Base-by-base conservation (phyloP, 2,329 filamentous ascomycete genomes). In the Emergomyces africanus region DNA sequence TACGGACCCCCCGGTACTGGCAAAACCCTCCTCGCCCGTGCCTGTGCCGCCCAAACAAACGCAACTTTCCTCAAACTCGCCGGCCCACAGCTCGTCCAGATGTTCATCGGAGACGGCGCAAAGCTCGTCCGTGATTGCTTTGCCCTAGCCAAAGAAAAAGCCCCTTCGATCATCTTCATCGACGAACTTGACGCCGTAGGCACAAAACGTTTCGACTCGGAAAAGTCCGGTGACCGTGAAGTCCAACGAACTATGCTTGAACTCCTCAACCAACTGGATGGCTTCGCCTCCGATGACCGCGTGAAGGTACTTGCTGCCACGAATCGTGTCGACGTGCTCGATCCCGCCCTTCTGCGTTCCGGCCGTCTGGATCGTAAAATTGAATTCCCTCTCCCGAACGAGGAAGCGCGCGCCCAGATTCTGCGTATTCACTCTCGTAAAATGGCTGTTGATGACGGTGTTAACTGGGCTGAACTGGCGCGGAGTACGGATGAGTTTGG, bases 201-300 rank as follows among this genome's bases (percentile, higher is more conserved):
- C 66, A 97, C 92, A 58, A 97, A 97, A 78, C 92, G 94, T 70
- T 99, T 99, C 78, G 94, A 99, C 74, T 95, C 89, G 66, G 91
- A 97, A 72, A 99, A 97, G 81, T 94, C 88, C 61, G 94, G 94
- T 77, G 94, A 99, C 74, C 84, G 94, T 74, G 94, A 99, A 78
- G 94, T 99, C 49, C 94, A 99, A 78, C 85, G 94, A 73, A 99
- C 94, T 60, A 99, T 99, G 95, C 80, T 99, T 78, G 94, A 99
- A 75, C 83, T 99, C 59, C 87, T 99, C 64, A 99, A 99, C 78
- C 94, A 99, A 78, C 85, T 99, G 1, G 94, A 99, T 71, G 94
- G 94, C 58, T 99, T 99, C 71, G 95, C 94, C 0, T 96, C 90
- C 6, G 91, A 96, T 71, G 92, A 96, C 72, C 86, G 91, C 57